phyloP scores from a whole-genome alignment of 345 rosid species.

The Gossypium australe region DNA sequence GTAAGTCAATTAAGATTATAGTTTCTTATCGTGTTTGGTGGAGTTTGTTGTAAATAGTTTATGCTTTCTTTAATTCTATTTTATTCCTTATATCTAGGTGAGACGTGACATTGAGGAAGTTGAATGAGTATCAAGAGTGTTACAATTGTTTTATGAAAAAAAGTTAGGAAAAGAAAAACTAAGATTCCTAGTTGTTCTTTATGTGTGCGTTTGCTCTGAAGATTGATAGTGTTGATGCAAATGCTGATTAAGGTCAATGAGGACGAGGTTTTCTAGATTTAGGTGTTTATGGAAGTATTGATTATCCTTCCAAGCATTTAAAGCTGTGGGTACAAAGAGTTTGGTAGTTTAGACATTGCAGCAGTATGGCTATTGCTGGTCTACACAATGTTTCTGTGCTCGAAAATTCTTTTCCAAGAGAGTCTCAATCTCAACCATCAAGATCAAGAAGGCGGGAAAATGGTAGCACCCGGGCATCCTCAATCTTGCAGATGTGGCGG shows the following conservation, averaged over 20 bases:
- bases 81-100: constrained; percentile 4
- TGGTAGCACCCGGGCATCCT: constrained; percentile 68
- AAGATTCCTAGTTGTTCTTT: constrained; percentile 8
- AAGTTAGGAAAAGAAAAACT: constrained; percentile 15
- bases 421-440: constrained; percentile 50
- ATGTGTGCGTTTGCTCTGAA: constrained; percentile 16
- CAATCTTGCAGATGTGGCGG: constrained; percentile 78
- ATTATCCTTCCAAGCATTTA: constrained; percentile 18
- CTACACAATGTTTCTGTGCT: constrained; percentile 70
- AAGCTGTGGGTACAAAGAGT: constrained; percentile 37
- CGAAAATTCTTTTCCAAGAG: constrained; percentile 66
- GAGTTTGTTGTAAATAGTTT: neutral
- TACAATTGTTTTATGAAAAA: neutral
- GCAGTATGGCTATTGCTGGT: constrained; percentile 74
- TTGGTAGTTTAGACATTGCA: constrained; percentile 17
- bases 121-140: neutral
- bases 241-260: constrained; percentile 21
- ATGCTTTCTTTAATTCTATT: neutral
- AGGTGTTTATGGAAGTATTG: constrained; percentile 18
- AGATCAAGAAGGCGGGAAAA: constrained; percentile 46
- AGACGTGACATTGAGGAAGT: constrained; percentile 4
- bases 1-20: neutral
- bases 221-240: constrained; percentile 17
- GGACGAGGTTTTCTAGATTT: constrained; percentile 11
- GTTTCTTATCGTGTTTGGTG: neutral